Conservation (phyloP, 768 basidiomycete genomes). For the Panaeolus papilionaceus region DNA sequence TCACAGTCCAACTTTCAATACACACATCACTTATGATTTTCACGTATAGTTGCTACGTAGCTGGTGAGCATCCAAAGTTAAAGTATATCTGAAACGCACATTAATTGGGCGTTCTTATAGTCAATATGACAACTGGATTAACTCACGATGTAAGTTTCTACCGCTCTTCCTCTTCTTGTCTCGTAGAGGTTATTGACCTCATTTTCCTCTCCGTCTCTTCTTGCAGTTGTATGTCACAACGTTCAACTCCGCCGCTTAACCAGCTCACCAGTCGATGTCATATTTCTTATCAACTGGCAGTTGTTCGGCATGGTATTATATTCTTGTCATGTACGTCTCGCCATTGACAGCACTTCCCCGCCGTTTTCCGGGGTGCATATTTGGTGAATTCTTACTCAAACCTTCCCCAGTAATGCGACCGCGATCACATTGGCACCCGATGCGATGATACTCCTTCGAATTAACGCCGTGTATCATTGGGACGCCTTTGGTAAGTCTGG, state of each 20-base stretch:
- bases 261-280: background rate
- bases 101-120: slow-evolving; percentile 7
- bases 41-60: slow-evolving; percentile 26
- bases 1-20: background rate
- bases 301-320: slow-evolving; percentile 30
- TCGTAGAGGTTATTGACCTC: background rate
- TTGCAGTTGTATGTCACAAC: slow-evolving; percentile 22
- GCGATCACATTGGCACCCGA: slow-evolving; percentile 28
- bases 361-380: background rate
- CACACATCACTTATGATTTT: slow-evolving; percentile 2
- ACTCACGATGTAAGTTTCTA: slow-evolving; percentile 10
- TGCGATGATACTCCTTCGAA: slow-evolving; percentile 29
- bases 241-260: background rate
- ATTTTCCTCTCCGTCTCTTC: background rate
- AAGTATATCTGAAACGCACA: slow-evolving; percentile 7
- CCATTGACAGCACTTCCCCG: background rate
- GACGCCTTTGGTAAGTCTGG: slow-evolving; percentile 20
- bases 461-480: slow-evolving; percentile 31
- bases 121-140: slow-evolving; percentile 8
- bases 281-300: slow-evolving; percentile 17
- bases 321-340: slow-evolving; percentile 29
- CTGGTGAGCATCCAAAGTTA: slow-evolving; percentile 23
- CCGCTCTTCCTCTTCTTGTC: background rate
- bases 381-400: slow-evolving; percentile 8
- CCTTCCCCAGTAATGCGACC: slow-evolving; percentile 23